Evolutionary conservation across 1,284 basidiomycete genomes (phyloP).

Genomic region (Vanrija sp.): DNA sequence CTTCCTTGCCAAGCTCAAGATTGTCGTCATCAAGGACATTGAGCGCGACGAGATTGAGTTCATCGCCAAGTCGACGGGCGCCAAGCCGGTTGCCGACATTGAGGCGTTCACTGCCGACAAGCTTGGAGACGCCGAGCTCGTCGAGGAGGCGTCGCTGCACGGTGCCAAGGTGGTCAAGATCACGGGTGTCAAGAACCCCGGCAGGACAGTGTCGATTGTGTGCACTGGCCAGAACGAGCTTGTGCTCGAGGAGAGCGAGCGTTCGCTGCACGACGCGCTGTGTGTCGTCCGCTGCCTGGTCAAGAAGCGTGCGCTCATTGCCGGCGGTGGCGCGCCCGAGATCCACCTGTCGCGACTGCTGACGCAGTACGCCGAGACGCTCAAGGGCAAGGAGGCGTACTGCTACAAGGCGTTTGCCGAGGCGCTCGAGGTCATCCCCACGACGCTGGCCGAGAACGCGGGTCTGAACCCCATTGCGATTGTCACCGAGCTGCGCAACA

Average conservation of each 20-base stretch:
- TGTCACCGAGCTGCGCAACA: slow-evolving; percentile 94
- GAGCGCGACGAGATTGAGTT: slow-evolving; percentile 99
- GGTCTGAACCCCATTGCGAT: slow-evolving; percentile 97
- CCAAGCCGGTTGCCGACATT: slow-evolving; percentile 96
- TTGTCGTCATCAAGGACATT: slow-evolving; percentile 95
- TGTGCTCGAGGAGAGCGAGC: slow-evolving; percentile 95
- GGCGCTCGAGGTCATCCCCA: slow-evolving; percentile 96
- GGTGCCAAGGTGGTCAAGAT: slow-evolving; percentile 93
- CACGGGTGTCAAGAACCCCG: slow-evolving; percentile 91
- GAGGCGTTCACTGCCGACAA: slow-evolving; percentile 99
- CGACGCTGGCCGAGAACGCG: slow-evolving; percentile 96
- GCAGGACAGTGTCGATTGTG: slow-evolving; percentile 90
- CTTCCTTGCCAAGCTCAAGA: slow-evolving; percentile 96
- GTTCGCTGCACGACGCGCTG: slow-evolving; percentile 94
- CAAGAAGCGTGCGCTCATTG: slow-evolving; percentile 95
- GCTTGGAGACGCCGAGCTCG: slow-evolving; percentile 90
- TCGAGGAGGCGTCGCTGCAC: slow-evolving; percentile 81
- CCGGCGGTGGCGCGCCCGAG: slow-evolving; percentile 96
- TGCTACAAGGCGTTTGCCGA: slow-evolving; percentile 99
- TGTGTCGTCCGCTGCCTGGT: slow-evolving; percentile 98
- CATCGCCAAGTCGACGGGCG: slow-evolving; percentile 88
- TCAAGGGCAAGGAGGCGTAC: slow-evolving; percentile 98
- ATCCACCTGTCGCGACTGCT: slow-evolving; percentile 95
- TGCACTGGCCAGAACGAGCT: slow-evolving; percentile 92
- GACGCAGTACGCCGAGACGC: slow-evolving; percentile 84